These are phyloP conservation scores for Teratosphaeria zuluensis DNA, from an alignment of 2,329 filamentous ascomycete genomes.

Conservation along the genomic window DNA sequence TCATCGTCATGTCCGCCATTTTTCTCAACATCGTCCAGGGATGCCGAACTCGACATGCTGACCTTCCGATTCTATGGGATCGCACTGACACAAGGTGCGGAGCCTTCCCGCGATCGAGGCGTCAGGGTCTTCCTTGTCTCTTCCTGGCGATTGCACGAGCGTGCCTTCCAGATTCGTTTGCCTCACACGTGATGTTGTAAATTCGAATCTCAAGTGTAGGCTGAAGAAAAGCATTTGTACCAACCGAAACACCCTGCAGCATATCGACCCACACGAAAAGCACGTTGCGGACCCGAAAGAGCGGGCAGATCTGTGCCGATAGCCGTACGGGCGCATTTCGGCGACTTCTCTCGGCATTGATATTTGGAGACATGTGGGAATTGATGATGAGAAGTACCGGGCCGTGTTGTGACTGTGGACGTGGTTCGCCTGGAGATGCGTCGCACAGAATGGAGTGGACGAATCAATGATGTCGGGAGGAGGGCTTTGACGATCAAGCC, in stretches of 20 bases:
- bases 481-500: background rate
- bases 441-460: background rate
- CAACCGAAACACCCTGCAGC: background rate
- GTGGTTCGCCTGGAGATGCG: background rate
- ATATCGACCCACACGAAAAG: background rate
- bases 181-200: background rate
- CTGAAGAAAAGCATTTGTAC: background rate
- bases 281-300: background rate
- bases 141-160: background rate
- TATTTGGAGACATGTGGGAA: background rate
- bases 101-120: too few species aligned
- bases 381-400: background rate
- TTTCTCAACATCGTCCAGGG: conserved; percentile 3
- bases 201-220: background rate
- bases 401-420: background rate
- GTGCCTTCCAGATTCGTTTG: background rate
- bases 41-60: conserved; percentile 1
- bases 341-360: background rate
- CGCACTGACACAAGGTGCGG: too few species aligned
- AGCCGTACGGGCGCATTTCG: background rate
- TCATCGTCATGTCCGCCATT: background rate
- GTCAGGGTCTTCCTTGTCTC: background rate
- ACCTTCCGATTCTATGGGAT: background rate
- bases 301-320: background rate
- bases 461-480: too few species aligned